phyloP scores from a whole-genome alignment of 495 filamentous ascomycete genomes.

The Aspergillus haitiensis region DNA sequence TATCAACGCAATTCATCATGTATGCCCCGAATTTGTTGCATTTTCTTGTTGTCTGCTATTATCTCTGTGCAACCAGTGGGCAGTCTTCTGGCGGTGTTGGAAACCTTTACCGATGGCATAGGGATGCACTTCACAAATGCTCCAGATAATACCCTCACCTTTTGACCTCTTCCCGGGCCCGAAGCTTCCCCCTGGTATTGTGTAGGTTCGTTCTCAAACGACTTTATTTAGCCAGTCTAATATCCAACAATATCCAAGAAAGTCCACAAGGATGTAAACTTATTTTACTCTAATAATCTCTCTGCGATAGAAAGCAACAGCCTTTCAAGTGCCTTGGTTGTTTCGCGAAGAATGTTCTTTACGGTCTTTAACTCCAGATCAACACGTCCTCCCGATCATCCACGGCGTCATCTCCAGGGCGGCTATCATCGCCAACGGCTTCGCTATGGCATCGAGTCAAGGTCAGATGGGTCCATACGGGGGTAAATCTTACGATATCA shows the following conservation, averaged over 20 bases:
- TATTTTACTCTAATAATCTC: conserved; percentile 61
- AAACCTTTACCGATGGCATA: conserved; percentile 55
- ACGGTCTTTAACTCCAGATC: conserved; percentile 27
- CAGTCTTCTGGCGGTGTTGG: conserved; percentile 38
- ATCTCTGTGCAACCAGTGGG: not conserved
- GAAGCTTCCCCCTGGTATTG: conserved; percentile 56
- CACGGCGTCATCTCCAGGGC: conserved; percentile 62
- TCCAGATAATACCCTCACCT: conserved; percentile 35
- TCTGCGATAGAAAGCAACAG: conserved; percentile 40
- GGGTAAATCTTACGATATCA: conserved; percentile 57
- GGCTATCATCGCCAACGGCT: conserved; percentile 62
- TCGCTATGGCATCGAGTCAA: conserved; percentile 46
- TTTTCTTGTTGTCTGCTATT: not conserved
- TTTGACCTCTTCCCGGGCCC: conserved; percentile 47
- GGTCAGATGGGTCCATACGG: conserved; percentile 58
- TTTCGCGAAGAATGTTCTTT: conserved; percentile 59
- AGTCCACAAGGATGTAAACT: conserved; percentile 53
- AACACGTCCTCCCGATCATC: conserved; percentile 55
- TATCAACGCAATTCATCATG: conserved; percentile 1
- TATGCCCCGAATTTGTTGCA: not conserved
- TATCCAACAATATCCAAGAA: conserved; percentile 51
- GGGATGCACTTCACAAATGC: conserved; percentile 52
- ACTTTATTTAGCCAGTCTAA: conserved; percentile 61
- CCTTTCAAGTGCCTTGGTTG: conserved; percentile 59
- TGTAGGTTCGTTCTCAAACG: conserved; percentile 47